Evolutionary conservation across 768 basidiomycete genomes (phyloP), one percentile per base, ranked within the genome.

Genomic region (Leucosporidium yakuticum): DNA sequence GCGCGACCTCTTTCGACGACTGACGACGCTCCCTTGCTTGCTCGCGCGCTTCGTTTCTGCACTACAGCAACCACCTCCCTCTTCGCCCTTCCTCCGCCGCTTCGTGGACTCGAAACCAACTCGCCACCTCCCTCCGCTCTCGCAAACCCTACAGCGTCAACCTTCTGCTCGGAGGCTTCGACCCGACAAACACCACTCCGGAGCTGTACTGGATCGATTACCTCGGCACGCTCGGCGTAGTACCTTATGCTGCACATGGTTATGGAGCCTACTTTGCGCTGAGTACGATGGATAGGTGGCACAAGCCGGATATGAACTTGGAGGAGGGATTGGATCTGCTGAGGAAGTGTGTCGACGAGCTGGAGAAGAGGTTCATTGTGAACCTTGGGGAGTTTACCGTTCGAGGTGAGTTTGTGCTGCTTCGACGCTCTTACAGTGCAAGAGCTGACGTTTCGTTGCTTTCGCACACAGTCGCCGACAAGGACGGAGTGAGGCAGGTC

Each of bases 191-290:
- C 11, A 65, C 75, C 15, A 81, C 81, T 21, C 91, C 94, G 8
- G 85, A 85, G 70, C 83, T 95, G 19, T 96, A 94, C 82, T 98
- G 94, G 93, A 83, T 97, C 68, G 96, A 99, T 81, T 92, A 95
- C 79, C 83, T 96, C 39, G 96, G 96, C 31, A 95, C 96, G 8
- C 83, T 89, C 76, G 84, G 87, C 4, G 85, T 87, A 64, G 88
- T 96, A 19, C 93, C 93, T 0, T 99, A 93, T 77, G 93, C 87
- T 21, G 93, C 92, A 1, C 95, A 98, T 76, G 96, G 96, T 4
- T 93, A 97, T 77, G 96, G 92, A 54, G 84, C 87, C 64, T 96
- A 93, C 80, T 96, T 98, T 79, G 88, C 87, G 15, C 80, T 97
- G 73, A 87, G 88, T 85, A 88, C 95, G 77, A 83, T 98, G 63